Percentiles rank a stretch among this genome's conserved stretches.
Evolutionary conservation across 768 basidiomycete species (phyloP).

Genomic region (Trametes villosa): DNA sequence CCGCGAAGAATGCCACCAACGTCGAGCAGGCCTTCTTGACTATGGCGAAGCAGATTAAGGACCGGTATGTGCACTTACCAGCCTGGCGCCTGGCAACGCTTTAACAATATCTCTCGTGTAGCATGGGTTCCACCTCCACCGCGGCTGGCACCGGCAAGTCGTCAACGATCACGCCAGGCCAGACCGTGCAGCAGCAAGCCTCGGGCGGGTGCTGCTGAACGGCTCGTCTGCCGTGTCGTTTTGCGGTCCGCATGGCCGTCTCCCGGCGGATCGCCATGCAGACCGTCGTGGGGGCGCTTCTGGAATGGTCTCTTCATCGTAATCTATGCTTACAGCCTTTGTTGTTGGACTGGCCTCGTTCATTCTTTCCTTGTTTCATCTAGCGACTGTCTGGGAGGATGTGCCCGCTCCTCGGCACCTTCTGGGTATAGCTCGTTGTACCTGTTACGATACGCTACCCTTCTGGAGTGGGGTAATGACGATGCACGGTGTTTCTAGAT

Average conservation of each 20-base stretch:
- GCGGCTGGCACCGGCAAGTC: constrained; percentile 75
- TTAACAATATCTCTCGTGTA: constrained; percentile 33
- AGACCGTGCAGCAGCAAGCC: constrained; percentile 78
- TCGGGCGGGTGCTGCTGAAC: constrained; percentile 79
- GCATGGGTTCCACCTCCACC: constrained; percentile 84
- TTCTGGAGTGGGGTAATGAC: constrained; percentile 20
- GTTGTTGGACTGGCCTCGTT: constrained; percentile 32
- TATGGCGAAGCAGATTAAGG: constrained; percentile 96
- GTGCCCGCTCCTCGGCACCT: constrained; percentile 5
- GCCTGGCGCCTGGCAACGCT: background rate
- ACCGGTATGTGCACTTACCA: constrained; percentile 59
- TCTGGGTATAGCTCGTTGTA: constrained; percentile 17
- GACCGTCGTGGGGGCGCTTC: constrained; percentile 19
- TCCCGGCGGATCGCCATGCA: background rate
- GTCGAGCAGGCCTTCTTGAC: constrained; percentile 99
- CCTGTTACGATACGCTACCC: constrained; percentile 21
- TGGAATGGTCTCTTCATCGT: constrained; percentile 30
- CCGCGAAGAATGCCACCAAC: constrained; percentile 98
- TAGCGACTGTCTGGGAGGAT: constrained; percentile 18
- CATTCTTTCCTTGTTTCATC: constrained; percentile 16
- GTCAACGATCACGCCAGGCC: constrained; percentile 82
- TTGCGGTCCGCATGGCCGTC: constrained; percentile 5
- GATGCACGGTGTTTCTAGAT: constrained; percentile 17
- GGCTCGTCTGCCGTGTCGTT: constrained; percentile 6
- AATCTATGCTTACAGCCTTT: constrained; percentile 36